Evolutionary conservation across 2,329 filamentous ascomycete species (phyloP), one percentile per base, ranked within the genome.

Genomic region (Colletotrichum limetticola): DNA sequence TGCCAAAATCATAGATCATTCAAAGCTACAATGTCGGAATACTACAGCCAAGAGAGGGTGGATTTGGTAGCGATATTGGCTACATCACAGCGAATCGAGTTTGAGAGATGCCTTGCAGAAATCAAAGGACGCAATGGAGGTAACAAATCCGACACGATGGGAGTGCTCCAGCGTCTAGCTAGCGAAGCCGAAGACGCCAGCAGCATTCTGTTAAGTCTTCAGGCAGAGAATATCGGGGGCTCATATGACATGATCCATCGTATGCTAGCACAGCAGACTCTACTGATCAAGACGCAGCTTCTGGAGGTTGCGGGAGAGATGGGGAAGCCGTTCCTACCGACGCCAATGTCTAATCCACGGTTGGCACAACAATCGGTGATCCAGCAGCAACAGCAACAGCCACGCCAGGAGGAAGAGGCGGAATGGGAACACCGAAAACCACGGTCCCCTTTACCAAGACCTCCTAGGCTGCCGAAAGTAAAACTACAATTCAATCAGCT

Each of bases 101-200:
- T 70, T 53, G 70, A 69, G 22, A 70, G 70, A 24, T 22, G 28
- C 14, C 49, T 52, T n/a, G 42, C 70, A 12, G 59, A 59, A n/a
- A 42, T 65, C n/a, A 24, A 24, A 6, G 24, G 12, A 5, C 66
- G 62, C 24, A 58, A 42, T 9, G 42, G 16, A 60, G 70, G 11
- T 32, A 55, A 11, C 4, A 42, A 9, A 11, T 9, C 53, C 22
- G 46, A 64, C 5, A 66, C 60, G 22, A 28, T 46, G 4, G n/a
- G 59, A 28, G 26, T 46, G 16, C 46, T 70, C 5, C 70, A 30
- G 28, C 53, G 46, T 19, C 46, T 72, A 19, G 59, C 16, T 4
- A 7, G 60, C 8, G 66, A 64, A 12, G 53, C 46, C 22, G 53
- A 65, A 16, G 26, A 57, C 32, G 55, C 32, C 4, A 24, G 32